These are phyloP conservation scores for Stellera chamaejasme DNA, from an alignment of 345 rosid species.

Conservation along the genomic window DNA sequence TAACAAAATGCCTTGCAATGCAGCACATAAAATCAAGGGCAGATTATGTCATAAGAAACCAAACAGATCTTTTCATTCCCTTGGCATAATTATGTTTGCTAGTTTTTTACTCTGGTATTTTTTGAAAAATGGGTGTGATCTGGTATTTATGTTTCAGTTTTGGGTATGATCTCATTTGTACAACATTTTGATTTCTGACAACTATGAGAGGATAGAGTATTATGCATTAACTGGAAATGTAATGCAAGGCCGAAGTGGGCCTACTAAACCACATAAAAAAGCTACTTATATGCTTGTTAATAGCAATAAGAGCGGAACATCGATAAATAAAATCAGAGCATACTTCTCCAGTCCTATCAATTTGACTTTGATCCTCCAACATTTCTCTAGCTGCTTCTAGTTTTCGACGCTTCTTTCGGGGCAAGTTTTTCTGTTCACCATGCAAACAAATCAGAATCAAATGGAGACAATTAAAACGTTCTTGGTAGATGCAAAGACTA, in stretches of 20 bases:
- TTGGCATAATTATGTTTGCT: too few relatives aligned
- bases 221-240: too few relatives aligned
- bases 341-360: slow-evolving; percentile 34
- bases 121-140: too few relatives aligned
- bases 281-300: not conserved
- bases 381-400: slow-evolving; percentile 95
- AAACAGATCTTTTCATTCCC: too few relatives aligned
- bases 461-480: slow-evolving; percentile 3
- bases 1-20: too few relatives aligned
- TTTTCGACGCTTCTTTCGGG: slow-evolving; percentile 79
- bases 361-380: slow-evolving; percentile 63
- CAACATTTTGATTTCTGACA: not conserved
- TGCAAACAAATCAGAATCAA: slow-evolving; percentile 11
- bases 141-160: too few relatives aligned
- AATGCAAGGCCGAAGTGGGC: not conserved
- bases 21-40: too few relatives aligned
- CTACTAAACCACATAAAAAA: not conserved
- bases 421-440: slow-evolving; percentile 70
- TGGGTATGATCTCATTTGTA: too few relatives aligned
- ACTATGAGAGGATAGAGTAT: slow-evolving; percentile 1
- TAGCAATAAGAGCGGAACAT: not conserved
- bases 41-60: too few relatives aligned
- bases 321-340: slow-evolving; percentile 12
- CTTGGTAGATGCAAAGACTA: slow-evolving; percentile 10
- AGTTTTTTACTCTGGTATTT: too few relatives aligned